A percentile compares a stretch with the other conserved stretches of the same genome.
phyloP scores from a whole-genome alignment of 495 filamentous ascomycete species.

The Penicillium dipodomyicola region DNA sequence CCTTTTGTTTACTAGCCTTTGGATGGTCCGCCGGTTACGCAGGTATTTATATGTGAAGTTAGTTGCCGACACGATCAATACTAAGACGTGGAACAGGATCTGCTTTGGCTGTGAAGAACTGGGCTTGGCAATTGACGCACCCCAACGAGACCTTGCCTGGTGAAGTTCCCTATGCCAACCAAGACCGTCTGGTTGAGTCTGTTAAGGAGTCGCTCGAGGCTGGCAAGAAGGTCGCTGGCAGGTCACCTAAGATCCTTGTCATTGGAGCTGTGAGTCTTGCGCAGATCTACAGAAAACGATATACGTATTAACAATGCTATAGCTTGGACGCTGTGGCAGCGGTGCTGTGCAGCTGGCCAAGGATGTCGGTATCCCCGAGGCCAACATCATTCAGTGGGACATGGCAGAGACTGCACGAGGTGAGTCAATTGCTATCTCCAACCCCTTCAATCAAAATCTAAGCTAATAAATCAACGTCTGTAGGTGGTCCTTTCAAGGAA shows the following conservation, averaged over 20 bases:
- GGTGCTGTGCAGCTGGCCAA: conserved; percentile 80
- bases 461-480: not conserved
- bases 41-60: conserved; percentile 38
- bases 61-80: not conserved
- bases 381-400: conserved; percentile 86
- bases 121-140: conserved; percentile 83
- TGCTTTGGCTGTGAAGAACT: conserved; percentile 78
- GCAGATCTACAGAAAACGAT: not conserved
- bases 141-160: conserved; percentile 62
- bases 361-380: conserved; percentile 70
- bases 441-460: not conserved
- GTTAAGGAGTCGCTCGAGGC: conserved; percentile 65
- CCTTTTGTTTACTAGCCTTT: conserved; percentile 38
- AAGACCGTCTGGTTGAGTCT: conserved; percentile 67
- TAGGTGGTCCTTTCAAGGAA: conserved; percentile 80
- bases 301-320: conserved; percentile 12
- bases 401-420: conserved; percentile 72
- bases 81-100: conserved; percentile 36
- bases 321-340: conserved; percentile 78
- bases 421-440: conserved; percentile 7
- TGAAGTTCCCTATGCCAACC: conserved; percentile 73
- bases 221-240: conserved; percentile 54
- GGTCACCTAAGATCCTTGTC: conserved; percentile 53
- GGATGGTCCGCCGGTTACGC: conserved; percentile 82
- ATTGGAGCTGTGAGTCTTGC: conserved; percentile 53